Conservation (phyloP, 192 early-diverging fungal species). For the Kickxella alabastrina region DNA sequence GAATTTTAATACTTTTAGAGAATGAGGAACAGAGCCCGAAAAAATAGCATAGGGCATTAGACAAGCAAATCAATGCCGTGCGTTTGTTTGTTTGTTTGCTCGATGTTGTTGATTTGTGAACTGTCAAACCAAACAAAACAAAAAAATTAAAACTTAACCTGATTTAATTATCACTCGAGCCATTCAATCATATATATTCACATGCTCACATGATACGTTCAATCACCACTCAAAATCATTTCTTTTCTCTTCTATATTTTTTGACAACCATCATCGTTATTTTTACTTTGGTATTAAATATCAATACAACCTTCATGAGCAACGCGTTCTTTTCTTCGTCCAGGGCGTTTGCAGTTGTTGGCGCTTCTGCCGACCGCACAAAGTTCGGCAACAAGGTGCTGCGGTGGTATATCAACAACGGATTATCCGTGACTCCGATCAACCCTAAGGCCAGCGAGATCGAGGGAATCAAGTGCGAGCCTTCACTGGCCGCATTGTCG, state of each 20-base stretch:
- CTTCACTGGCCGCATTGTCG: constrained; percentile 14
- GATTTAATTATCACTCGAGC: too few species aligned
- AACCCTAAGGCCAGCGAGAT: constrained; percentile 16
- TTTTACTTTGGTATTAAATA: too few species aligned
- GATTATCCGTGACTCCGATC: constrained; percentile 14
- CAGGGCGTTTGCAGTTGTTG: constrained; percentile 67
- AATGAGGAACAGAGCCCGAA: too few species aligned
- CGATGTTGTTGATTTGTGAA: background rate
- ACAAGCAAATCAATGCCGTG: background rate
- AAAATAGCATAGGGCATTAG: too few species aligned
- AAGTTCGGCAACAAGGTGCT: constrained; percentile 89
- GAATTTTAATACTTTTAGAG: too few species aligned
- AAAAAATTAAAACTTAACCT: too few species aligned
- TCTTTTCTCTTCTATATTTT: background rate
- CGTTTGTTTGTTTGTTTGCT: background rate
- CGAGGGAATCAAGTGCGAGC: constrained; percentile 12
- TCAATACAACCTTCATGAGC: background rate
- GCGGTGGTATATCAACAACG: constrained; percentile 57
- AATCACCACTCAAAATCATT: background rate
- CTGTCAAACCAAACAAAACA: background rate
- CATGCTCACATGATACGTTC: too few species aligned
- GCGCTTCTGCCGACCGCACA: constrained; percentile 63
- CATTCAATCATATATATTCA: too few species aligned
- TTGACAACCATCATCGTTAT: too few species aligned
- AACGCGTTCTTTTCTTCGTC: constrained; percentile 56